phyloP scores from a whole-genome alignment of 129 eudicot genomes.

The Calendula officinalis region DNA sequence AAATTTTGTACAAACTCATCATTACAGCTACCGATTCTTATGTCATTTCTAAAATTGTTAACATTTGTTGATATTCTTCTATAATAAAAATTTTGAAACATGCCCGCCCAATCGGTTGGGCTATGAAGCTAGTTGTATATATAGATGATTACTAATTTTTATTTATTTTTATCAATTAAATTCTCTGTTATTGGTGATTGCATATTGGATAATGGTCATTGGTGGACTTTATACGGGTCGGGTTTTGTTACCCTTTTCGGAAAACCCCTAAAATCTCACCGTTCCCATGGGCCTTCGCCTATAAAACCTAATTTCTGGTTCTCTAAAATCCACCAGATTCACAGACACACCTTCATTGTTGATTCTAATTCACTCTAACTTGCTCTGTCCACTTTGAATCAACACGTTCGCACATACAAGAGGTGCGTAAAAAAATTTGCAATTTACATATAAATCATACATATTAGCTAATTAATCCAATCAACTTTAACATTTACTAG shows the following conservation, averaged over 20 bases:
- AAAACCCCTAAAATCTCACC: conserved; percentile 21
- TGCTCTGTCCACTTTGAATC: conserved; percentile 18
- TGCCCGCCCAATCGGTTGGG: too few species aligned
- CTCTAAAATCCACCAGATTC: conserved; percentile 27
- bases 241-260: conserved; percentile 7
- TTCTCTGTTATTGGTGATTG: too few species aligned
- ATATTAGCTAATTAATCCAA: conserved; percentile 3
- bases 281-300: conserved; percentile 12
- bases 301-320: conserved; percentile 31
- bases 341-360: conserved; percentile 4
- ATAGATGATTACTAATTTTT: too few species aligned
- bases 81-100: too few species aligned
- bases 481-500: conserved; percentile 9
- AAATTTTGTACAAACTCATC: too few species aligned
- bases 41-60: too few species aligned
- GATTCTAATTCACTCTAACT: background rate
- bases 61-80: too few species aligned
- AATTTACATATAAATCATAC: background rate
- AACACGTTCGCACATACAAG: conserved; percentile 16
- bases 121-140: too few species aligned
- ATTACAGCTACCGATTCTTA: too few species aligned
- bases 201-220: too few species aligned
- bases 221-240: conserved; percentile 15
- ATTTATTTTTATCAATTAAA: too few species aligned
- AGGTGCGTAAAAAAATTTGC: conserved; percentile 16